phyloP scores from a whole-genome alignment of 805 yeast genomes.

The Pichia deserticola region DNA sequence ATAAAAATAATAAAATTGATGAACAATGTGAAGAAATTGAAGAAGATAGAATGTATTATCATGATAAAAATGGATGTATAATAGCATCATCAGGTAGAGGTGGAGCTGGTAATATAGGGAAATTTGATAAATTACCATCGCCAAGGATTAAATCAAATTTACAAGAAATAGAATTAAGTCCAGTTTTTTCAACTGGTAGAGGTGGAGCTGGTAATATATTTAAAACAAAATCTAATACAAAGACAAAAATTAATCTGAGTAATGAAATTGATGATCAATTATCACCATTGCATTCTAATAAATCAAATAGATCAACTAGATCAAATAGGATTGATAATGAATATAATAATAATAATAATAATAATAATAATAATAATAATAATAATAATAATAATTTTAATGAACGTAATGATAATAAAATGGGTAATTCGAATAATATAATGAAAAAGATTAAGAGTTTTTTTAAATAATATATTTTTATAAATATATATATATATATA shows the following conservation, averaged over 20 bases:
- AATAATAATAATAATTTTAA: no score
- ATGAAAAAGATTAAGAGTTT: constrained; percentile 16
- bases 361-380: constrained; percentile 7
- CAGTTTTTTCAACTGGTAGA: constrained; percentile 44
- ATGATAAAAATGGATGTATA: constrained; percentile 27
- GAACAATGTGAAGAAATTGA: background rate
- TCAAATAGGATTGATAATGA: background rate
- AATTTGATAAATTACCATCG: constrained; percentile 35
- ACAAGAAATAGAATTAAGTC: constrained; percentile 32
- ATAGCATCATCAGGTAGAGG: constrained; percentile 51
- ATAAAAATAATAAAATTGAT: background rate
- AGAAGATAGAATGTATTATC: constrained; percentile 15
- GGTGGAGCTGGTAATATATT: constrained; percentile 51
- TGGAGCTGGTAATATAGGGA: constrained; percentile 46
- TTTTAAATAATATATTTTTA: constrained; percentile 7
- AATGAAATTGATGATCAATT: constrained; percentile 40
- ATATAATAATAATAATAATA: constrained; percentile 5
- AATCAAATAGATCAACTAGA: constrained; percentile 1
- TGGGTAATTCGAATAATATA: background rate
- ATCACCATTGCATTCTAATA: constrained; percentile 23
- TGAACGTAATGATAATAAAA: constrained; percentile 4
- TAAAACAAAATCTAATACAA: background rate
- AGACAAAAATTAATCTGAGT: constrained; percentile 28
- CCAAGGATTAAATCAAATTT: constrained; percentile 32
- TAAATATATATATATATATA: no score